Conservation (phyloP, 1,284 basidiomycete species). For the Ganoderma lingzhi region DNA sequence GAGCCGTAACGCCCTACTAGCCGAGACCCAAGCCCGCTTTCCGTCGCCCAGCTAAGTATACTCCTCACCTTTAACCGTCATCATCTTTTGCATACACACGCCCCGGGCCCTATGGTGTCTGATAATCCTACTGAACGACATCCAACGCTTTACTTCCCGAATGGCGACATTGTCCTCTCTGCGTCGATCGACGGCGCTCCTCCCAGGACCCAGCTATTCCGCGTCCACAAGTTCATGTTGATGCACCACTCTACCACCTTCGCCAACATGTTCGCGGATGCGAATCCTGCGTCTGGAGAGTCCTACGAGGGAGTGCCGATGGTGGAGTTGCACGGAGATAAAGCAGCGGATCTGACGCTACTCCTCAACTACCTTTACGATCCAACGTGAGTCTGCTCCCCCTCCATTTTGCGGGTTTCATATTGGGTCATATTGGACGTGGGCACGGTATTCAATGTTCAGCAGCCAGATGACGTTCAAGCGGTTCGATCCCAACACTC, state of each 20-base stretch:
- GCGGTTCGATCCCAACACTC: neutral
- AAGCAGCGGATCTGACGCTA: neutral
- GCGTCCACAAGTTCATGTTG: conserved; percentile 7
- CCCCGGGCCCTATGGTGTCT: too few relatives aligned
- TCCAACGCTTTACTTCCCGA: neutral
- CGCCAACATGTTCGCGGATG: conserved; percentile 3
- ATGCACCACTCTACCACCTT: neutral
- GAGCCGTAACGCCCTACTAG: too few relatives aligned
- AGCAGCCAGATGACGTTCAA: neutral
- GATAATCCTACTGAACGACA: neutral
- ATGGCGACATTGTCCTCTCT: neutral
- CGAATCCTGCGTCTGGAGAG: neutral
- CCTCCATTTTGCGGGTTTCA: too few relatives aligned
- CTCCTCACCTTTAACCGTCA: too few relatives aligned
- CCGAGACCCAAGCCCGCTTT: too few relatives aligned
- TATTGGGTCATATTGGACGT: too few relatives aligned
- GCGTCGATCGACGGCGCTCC: neutral
- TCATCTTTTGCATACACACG: too few relatives aligned
- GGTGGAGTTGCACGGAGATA: neutral
- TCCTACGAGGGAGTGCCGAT: conserved; percentile 6
- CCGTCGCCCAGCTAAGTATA: too few relatives aligned
- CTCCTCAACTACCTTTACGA: conserved; percentile 5
- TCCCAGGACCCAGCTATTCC: neutral
- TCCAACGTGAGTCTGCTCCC: neutral
- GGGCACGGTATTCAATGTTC: neutral